Percentiles rank a stretch among this genome's conserved stretches.
Evolutionary conservation across 1,284 basidiomycete species (phyloP).

Genomic region (Papiliotrema nemorosa): DNA sequence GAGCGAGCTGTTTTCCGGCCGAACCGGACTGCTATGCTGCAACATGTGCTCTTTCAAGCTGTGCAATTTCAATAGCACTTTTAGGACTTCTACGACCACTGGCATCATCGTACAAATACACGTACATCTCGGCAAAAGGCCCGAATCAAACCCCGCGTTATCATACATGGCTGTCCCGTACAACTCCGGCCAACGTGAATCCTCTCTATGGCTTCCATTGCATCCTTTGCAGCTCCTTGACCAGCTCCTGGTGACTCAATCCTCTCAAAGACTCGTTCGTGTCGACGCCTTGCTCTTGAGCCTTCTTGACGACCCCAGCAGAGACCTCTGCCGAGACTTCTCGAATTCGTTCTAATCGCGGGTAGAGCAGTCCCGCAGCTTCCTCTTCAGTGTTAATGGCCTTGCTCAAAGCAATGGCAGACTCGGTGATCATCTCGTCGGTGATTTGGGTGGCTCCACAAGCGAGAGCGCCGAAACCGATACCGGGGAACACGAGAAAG

Average conservation of each 20-base stretch:
- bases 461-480: conserved; percentile 75
- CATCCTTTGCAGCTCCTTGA: background rate
- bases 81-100: no score
- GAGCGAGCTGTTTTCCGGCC: no score
- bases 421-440: conserved; percentile 52
- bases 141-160: background rate
- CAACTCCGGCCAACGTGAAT: no score
- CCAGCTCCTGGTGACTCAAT: conserved; percentile 15
- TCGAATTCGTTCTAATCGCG: conserved; percentile 71
- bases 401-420: conserved; percentile 68
- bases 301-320: conserved; percentile 66
- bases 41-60: no score
- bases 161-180: background rate
- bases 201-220: conserved; percentile 5
- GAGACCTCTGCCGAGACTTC: conserved; percentile 78
- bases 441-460: conserved; percentile 49
- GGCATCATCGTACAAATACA: no score
- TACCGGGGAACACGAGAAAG: conserved; percentile 54
- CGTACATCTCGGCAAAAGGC: background rate
- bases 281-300: conserved; percentile 62
- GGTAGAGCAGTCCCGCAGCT: conserved; percentile 65
- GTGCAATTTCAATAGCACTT: no score
- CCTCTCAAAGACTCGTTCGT: conserved; percentile 24
- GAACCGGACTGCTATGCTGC: no score
- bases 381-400: conserved; percentile 71